Base-by-base conservation (phyloP, 495 filamentous ascomycete genomes). In the Penicillium taxi region DNA sequence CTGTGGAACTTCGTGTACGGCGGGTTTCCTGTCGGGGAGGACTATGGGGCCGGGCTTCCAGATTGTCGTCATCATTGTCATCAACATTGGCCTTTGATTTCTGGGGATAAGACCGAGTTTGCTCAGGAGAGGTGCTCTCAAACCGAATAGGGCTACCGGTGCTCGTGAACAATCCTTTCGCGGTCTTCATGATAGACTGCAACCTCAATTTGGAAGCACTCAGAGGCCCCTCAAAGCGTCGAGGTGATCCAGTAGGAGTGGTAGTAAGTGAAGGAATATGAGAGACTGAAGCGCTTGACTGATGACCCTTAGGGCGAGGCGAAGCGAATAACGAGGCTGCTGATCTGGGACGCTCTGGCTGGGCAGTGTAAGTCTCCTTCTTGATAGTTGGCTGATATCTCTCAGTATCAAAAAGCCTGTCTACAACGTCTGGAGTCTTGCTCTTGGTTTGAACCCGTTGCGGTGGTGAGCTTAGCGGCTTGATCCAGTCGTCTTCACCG, bases 161-260 rank as follows among this genome's bases (percentile, higher is more conserved):
- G 40, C 78, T 89, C 11, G 81, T 82, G 42, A 94, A 82, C 27
- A 93, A 71, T 12, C 80, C 84, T 52, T 82, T 87, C 9, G 87
- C 87, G 23, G 81, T 82, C 55, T 86, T 85, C 44, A 95, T 67
- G 35, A 93, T 85, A 6, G 87, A 91, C 26, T 86, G 86, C 22
- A 95, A 63, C 54, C 84, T 87, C 45, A 78, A 82, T 63, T 93
- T 95, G 12, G 88, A 87, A 31, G 87, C 83, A 53, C 85, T 94
- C 18, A 94, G 56, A 5, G 86, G 84, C 29, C 81, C 88, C 41
- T 89, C 86, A 47, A 80, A 73, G 39, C 72, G 73, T 38, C 75
- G 75, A 13, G 85, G 85, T 9, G 85, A 86, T 28, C 81, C 83
- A 15, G 69, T 66, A 4, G 85, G 81, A 7, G 82, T 85, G 5